Conservation (phyloP, 2,329 filamentous ascomycete genomes). For the Colletotrichum zoysiae region DNA sequence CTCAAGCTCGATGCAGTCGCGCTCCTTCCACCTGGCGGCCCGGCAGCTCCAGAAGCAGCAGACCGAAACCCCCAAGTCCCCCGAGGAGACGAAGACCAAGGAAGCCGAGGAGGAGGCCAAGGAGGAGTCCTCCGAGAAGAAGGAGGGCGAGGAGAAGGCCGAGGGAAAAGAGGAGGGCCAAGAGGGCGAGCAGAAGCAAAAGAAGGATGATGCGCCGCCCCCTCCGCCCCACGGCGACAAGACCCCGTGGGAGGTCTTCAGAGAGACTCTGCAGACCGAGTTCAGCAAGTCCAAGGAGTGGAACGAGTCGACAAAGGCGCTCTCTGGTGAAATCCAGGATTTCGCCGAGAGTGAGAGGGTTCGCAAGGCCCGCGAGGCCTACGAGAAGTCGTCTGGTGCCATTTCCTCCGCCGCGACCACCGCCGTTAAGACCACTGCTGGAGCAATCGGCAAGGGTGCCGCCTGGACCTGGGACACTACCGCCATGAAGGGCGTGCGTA, state of each 20-base stretch:
- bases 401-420: constrained; percentile 83
- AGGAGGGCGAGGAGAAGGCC: constrained; percentile 58
- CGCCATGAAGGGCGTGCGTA: constrained; percentile 90
- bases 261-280: constrained; percentile 92
- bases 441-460: constrained; percentile 89
- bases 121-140: constrained; percentile 49
- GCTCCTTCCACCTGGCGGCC: constrained; percentile 55
- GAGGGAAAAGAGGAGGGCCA: constrained; percentile 58
- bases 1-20: constrained; percentile 51
- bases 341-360: constrained; percentile 95
- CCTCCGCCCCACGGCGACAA: constrained; percentile 98
- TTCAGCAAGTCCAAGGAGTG: constrained; percentile 98
- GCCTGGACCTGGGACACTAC: constrained; percentile 97
- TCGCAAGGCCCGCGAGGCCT: constrained; percentile 85
- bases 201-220: constrained; percentile 79
- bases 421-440: constrained; percentile 87
- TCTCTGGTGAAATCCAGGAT: constrained; percentile 88
- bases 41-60: constrained; percentile 47
- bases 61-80: constrained; percentile 45
- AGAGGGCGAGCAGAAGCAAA: constrained; percentile 64
- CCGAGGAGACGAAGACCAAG: constrained; percentile 53
- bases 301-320: constrained; percentile 98
- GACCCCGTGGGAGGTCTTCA: constrained; percentile 98
- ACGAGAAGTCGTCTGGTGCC: constrained; percentile 86
- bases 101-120: constrained; percentile 48